Evolutionary conservation across 164 flowering plant species (phyloP), one percentile per base, ranked within the genome.

Genomic region (Macadamia tetraphylla): DNA sequence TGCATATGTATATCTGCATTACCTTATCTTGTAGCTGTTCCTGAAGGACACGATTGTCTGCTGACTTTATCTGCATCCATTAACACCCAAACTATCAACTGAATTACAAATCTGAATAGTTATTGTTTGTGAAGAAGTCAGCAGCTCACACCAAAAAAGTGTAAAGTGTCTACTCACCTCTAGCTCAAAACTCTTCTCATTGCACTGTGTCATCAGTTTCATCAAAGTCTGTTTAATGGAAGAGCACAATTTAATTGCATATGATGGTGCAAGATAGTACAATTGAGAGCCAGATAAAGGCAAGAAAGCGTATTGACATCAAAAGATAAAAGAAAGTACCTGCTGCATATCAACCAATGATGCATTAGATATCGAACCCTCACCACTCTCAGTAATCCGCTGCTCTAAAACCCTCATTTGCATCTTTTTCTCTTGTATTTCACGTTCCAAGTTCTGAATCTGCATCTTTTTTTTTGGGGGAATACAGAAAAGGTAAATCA

Each of bases 11-110:
- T 35, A 5, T 35, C 40, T 2, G 40, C 40, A 32, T 55, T 8
- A 95, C 99, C 97, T 92, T 95, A 64, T 85, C 81, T 70, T 88
- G 89, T 70, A 95, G 78, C 62, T 95, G 97, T 63, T 95, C 97
- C 73, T 95, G 98, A 59, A 95, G 91, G 15, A 95, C 74, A 46
- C 97, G 93, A 61, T 92, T 95, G 73, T 95, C 99, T 52, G 99
- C 99, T 56, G 97, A 78, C 75, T 86, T 92, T 59, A 95, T 81
- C 99, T 95, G 91, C 82, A 81, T 71, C 57, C 63, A 65, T 42
- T 63, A 64, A 31, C 11, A 31, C 4, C 55, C 9, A 63, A 29
- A 48, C 23, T 66, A 57, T 53, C 40, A 65, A 46, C 67, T 55
- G 56, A 52, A 52, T 53, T 9, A 66, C 11, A 69, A 23, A 30